Base-by-base conservation (phyloP, 2,329 filamentous ascomycete species). In the Pseudogymnoascus sp. region DNA sequence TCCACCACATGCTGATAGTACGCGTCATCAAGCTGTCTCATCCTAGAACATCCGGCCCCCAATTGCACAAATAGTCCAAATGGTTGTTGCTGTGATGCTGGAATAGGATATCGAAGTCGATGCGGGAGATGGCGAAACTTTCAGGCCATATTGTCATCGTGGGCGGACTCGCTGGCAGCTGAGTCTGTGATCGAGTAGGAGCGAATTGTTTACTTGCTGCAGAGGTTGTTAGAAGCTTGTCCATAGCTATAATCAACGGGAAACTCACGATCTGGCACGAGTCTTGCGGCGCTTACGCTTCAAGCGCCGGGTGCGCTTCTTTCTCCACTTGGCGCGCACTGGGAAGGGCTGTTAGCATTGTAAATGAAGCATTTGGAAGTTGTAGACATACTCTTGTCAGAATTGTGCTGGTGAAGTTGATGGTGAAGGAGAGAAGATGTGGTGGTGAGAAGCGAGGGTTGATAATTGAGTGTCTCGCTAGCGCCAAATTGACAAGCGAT, bases 201-300 rank as follows among this genome's bases (percentile, higher is more conserved):
- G 67, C 65, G 72, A 74, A 69, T 67, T 65, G 72, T 76, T 75
- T 76, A 76, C 69, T 76, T 76, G 69, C 74, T 75, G 60, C 66
- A 61, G 61, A 38, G 33, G 56, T 34, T 37, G 59, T 70, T 48
- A 69, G 65, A 26, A 57, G 61, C 48, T 55, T 33, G 52, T 45
- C 15, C 35, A 34, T 35, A 10, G 23, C 15, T 34, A 41, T 23
- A 30, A 33, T 61, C 34, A 8, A n/a, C 10, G 39, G 39, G 61
- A 39, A 65, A 79, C 91, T 84, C 84, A 97, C 94, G 86, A 92
- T 82, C 94, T 82, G 74, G 92, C 94, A 78, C 94, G 86, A 82
- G 94, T 96, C 92, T 99, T 99, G 91, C 94, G 95, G 83, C 94
- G 91, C 92, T 99, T 99, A 77, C 92, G 88, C 89, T 97, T 97